Percentiles rank a stretch among this genome's conserved stretches.
These are phyloP conservation scores for Tremella mesenterica DNA, from an alignment of 768 basidiomycete species.

Conservation along the genomic window DNA sequence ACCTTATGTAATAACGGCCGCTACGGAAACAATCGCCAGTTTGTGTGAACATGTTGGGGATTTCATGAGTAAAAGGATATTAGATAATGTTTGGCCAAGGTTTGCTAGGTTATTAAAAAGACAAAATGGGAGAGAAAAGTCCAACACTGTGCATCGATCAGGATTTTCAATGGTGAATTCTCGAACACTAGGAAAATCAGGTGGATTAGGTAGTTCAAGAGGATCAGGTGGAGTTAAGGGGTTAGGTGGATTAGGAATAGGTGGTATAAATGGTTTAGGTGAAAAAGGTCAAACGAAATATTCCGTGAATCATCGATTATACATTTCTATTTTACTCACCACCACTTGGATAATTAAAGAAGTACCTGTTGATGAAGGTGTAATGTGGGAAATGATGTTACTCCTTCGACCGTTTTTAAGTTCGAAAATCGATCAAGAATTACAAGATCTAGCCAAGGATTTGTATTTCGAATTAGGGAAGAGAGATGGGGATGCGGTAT, in stretches of 20 bases:
- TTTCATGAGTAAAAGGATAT: slow-evolving; percentile 75
- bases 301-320: slow-evolving; percentile 54
- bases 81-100: slow-evolving; percentile 90
- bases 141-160: slow-evolving; percentile 59
- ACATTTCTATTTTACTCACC: slow-evolving; percentile 65
- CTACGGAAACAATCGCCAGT: slow-evolving; percentile 63
- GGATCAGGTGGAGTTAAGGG: neutral
- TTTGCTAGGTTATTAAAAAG: slow-evolving; percentile 57
- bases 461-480: slow-evolving; percentile 57
- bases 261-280: too few species aligned
- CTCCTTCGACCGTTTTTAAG: slow-evolving; percentile 70
- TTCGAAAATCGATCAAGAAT: slow-evolving; percentile 58
- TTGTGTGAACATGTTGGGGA: slow-evolving; percentile 64
- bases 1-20: slow-evolving; percentile 68
- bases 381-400: slow-evolving; percentile 73
- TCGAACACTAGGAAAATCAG: slow-evolving; percentile 45
- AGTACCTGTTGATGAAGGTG: slow-evolving; percentile 62
- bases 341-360: slow-evolving; percentile 57
- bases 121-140: slow-evolving; percentile 58
- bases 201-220: too few species aligned
- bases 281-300: neutral
- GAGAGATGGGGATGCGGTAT: slow-evolving; percentile 71
- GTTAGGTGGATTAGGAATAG: slow-evolving; percentile 68
- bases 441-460: slow-evolving; percentile 59
- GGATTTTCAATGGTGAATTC: too few species aligned